Percentiles rank a stretch among this genome's conserved stretches.
Conservation (phyloP, 192 early-diverging fungal genomes). For the Piromyces sp. region DNA sequence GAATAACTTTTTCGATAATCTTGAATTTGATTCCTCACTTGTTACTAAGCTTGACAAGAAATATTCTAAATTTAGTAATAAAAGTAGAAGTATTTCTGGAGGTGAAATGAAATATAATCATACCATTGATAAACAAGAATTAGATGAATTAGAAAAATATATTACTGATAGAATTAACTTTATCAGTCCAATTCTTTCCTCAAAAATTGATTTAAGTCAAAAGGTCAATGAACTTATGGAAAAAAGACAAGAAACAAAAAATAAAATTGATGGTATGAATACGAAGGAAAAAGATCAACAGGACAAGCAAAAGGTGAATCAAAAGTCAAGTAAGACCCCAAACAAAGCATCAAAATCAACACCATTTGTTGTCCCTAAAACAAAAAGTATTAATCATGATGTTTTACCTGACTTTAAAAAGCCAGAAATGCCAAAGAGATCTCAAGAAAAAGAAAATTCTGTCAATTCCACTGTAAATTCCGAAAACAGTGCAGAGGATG, state of each 20-base stretch:
- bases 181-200: not conserved
- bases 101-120: not conserved
- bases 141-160: not conserved
- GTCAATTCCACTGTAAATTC: too few species aligned
- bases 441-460: not conserved
- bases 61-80: not conserved
- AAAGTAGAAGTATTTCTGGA: not conserved
- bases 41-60: not conserved
- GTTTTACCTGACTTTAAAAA: not conserved
- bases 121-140: not conserved
- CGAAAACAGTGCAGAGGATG: too few species aligned
- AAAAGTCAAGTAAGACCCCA: too few species aligned
- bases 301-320: not conserved
- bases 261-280: not conserved
- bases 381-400: not conserved
- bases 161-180: not conserved
- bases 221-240: not conserved
- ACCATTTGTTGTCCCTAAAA: not conserved
- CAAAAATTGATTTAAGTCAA: not conserved
- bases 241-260: not conserved
- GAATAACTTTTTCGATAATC: not conserved
- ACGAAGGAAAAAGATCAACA: not conserved
- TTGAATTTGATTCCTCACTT: not conserved
- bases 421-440: not conserved
- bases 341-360: too few species aligned